Base-by-base conservation (phyloP, 495 filamentous ascomycete species). In the Podospora pseudocomata region DNA sequence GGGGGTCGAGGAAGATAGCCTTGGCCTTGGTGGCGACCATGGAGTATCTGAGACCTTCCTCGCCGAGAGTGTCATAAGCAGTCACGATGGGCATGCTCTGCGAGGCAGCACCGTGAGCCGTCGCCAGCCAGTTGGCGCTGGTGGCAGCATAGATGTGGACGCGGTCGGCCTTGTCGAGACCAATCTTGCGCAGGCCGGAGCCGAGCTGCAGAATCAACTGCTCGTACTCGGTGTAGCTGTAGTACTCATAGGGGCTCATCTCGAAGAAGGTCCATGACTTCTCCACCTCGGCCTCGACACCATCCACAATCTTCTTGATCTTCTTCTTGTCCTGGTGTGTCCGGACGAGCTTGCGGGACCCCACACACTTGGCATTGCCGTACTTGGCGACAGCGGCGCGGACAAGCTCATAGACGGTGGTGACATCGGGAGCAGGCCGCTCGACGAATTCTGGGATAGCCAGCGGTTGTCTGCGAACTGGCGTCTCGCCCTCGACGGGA, bases 201-300 rank as follows among this genome's bases (percentile, higher is more conserved):
- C 94, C 95, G 60, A 96, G 73, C 73, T 92, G 84, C 34, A 93
- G 80, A 44, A 85, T 86, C 69, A 91, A 78, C 75, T 87, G 85
- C 82, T 97, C 90, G 76, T 96, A 97, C 75, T 98, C 92, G 66
- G 88, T 86, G 82, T 95, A 99, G 74, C 86, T 91, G 76, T 91
- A 86, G 82, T 90, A 99, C 67, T 87, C 86, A 82, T 97, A 99
- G 68, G 81, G 86, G 75, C 92, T 91, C 76, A 96, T 87, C 82
- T 99, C 95, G 78, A 94, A 97, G 81, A 92, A 99, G 62, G 88
- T 90, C 95, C 95, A 99, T 69, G 92, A 86, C 89, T 99, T 99
- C 76, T 97, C 91, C 26, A 97, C 89, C 82, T 97, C 90, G 73
- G 85, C 78, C 80, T 97, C 92, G 72, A 91, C 86, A 56, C 95